Percentiles rank a stretch among this genome's conserved stretches.
Evolutionary conservation across 73 alveolate genomes (phyloP).

Genomic region (Tetrahymena elliotti): DNA sequence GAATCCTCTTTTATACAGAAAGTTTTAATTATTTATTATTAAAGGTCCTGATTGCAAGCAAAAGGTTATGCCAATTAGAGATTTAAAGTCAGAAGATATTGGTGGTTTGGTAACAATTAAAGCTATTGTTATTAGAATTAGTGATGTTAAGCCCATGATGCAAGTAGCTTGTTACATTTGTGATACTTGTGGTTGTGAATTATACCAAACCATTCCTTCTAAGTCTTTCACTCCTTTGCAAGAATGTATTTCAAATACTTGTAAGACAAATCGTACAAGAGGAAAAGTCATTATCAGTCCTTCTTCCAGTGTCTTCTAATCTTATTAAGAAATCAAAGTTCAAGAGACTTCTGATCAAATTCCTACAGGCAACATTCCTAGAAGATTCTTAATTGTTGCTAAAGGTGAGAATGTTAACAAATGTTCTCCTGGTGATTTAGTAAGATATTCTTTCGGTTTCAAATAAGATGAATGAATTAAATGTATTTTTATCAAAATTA

Average conservation of each 20-base stretch:
- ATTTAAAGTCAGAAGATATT: slow-evolving; percentile 63
- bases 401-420: slow-evolving; percentile 65
- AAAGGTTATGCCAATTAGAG: slow-evolving; percentile 58
- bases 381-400: slow-evolving; percentile 68
- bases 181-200: slow-evolving; percentile 94
- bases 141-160: slow-evolving; percentile 88
- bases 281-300: slow-evolving; percentile 76
- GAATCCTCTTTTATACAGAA: slow-evolving; percentile 74
- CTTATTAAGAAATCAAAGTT: slow-evolving; percentile 78
- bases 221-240: slow-evolving; percentile 77
- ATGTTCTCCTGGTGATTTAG: slow-evolving; percentile 94
- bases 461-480: background rate
- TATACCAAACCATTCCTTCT: slow-evolving; percentile 61
- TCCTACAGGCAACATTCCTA: slow-evolving; percentile 93
- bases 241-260: slow-evolving; percentile 78
- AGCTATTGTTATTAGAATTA: slow-evolving; percentile 90
- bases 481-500: background rate
- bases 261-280: slow-evolving; percentile 68
- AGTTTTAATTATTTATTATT: slow-evolving; percentile 39
- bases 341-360: slow-evolving; percentile 88
- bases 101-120: slow-evolving; percentile 74
- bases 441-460: background rate
- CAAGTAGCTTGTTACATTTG: slow-evolving; percentile 87
- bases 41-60: slow-evolving; percentile 55
- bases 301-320: slow-evolving; percentile 74